Evolutionary conservation across 441 rosid species (phyloP), one percentile per base, ranked within the genome.

Genomic region (Pelargonium myrrhifolium): DNA sequence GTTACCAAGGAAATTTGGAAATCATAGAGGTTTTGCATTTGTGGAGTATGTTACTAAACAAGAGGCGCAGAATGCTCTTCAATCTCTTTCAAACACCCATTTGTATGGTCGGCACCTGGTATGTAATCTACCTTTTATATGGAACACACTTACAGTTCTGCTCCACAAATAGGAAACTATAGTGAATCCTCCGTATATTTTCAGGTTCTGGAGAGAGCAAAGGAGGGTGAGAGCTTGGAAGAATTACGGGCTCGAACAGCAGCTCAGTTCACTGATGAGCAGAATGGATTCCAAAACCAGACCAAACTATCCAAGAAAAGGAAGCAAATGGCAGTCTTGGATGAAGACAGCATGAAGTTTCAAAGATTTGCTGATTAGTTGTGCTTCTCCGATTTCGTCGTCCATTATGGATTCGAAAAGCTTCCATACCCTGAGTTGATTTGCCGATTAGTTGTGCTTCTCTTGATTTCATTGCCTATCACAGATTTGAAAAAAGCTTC

Each of bases 101-200:
- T 77, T 91, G 12, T 93, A 91, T 17, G 99, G 96, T 61, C 92
- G 99, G 64, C 97, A 88, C 79, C 74, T 89, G 92, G 99, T 93
- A 83, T 71, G 86, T 70, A 26, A 11, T 71, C 17, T 42, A 8
- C 66, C 65, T n/a, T 22, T 65, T 40, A 28, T 65, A 45, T 31
- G 61, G 7, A 63, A 40, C 45, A 68, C 59, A 17, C 65, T 60
- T 12, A 21, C 1, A 39, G 14, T 18, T 56, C 22, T 28, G 2
- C 61, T 26, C 28, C 20, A 37, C 40, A 17, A 14, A 3, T 0
- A 26, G 24, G n/a, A 62, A 61, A 35, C 26, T 1, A 9, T 20
- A 21, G 4, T 37, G 26, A 62, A 62, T 17, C 3, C 39, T 1
- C 14, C 42, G n/a, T 8, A 55, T 45, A 55, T 62, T 66, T 77